Base-by-base conservation (phyloP, 2,329 filamentous ascomycete species). In the Fusarium sp. region DNA sequence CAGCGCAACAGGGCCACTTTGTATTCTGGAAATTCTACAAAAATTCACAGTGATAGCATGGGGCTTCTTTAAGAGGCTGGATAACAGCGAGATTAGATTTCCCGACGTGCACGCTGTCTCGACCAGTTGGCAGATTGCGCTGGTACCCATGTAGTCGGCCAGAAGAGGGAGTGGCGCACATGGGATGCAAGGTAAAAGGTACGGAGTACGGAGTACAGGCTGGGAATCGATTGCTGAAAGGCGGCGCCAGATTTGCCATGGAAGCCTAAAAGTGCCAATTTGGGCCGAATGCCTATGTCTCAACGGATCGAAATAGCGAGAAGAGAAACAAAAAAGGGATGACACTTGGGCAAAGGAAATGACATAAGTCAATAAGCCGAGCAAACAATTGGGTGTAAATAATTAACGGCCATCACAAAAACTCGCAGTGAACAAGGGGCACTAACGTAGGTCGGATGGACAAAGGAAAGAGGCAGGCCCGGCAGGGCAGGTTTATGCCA, bases 401-500 rank as follows among this genome's bases (percentile, higher is more conserved):
- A 63, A 62, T 49, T 48, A 21, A 62, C 61, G 36, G 47, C 20
- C 34, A 58, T 56, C 42, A 36, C 47, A 46, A 38, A 38, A 38
- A 34, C 26, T 58, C 40, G 20, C 39, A 56, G 34, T 32, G 28
- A 56, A 46, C 36, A 32, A 26, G 51, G 44, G 39, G 44, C 26
- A 57, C 51, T 57, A 56, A 56, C 42, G 55, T 56, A 60, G 56
- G 43, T 28, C 47, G 36, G 30, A 49, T 57, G 52, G 42, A 24
- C 23, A 34, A n/a, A 62, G 47, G 24, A 24, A 51, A 34, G 55
- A 51, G 32, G 44, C 45, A 60, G 40, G 56, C 38, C 39, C 45
- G 53, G 55, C 58, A 60, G 60, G 63, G 49, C 58, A 67, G 38
- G 46, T 68, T 67, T 61, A 65, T 68, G 65, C 55, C 49, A 63